Percentiles rank a stretch among this genome's conserved stretches.
Conservation (phyloP, 1,139 yeast genomes). For the Lizanozyma gosingica region DNA sequence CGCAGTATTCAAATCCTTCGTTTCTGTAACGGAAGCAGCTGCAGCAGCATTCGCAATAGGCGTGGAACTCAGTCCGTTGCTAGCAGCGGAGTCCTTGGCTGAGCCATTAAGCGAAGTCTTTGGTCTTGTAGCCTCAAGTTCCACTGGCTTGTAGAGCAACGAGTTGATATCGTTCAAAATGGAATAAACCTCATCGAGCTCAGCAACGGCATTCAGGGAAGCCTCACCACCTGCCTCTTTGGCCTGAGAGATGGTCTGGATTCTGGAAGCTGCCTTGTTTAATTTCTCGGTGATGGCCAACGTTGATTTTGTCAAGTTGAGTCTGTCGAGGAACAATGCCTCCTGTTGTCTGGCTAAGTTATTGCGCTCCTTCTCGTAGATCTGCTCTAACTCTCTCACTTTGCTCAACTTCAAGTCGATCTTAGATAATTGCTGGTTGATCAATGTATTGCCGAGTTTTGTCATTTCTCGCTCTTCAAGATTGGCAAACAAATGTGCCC, state of each 20-base stretch:
- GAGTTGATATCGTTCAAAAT: constrained; percentile 41
- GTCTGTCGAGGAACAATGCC: constrained; percentile 68
- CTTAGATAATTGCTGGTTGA: constrained; percentile 66
- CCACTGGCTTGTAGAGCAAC: constrained; percentile 42
- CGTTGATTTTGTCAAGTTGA: constrained; percentile 61
- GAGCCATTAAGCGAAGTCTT: constrained; percentile 16
- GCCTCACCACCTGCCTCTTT: neutral
- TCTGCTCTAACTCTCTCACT: constrained; percentile 64
- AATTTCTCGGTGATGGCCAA: constrained; percentile 43
- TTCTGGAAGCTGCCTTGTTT: constrained; percentile 28
- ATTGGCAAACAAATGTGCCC: constrained; percentile 75
- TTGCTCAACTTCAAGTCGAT: constrained; percentile 69
- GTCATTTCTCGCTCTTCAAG: constrained; percentile 78
- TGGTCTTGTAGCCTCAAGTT: neutral
- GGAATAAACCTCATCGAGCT: constrained; percentile 13
- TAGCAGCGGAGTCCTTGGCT: neutral
- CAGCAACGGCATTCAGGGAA: constrained; percentile 4
- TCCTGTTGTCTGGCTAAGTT: constrained; percentile 70
- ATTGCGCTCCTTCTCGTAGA: constrained; percentile 71
- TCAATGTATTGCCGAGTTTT: constrained; percentile 46
- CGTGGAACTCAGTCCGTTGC: neutral
- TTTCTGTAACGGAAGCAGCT: constrained; percentile 7
- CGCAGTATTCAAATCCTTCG: constrained; percentile 5
- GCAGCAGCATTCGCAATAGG: constrained; percentile 13
- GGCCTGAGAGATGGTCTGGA: constrained; percentile 15